These are phyloP conservation scores for Nothophytophthora sp. DNA, from an alignment of 352 stramenopile species.

Conservation along the genomic window DNA sequence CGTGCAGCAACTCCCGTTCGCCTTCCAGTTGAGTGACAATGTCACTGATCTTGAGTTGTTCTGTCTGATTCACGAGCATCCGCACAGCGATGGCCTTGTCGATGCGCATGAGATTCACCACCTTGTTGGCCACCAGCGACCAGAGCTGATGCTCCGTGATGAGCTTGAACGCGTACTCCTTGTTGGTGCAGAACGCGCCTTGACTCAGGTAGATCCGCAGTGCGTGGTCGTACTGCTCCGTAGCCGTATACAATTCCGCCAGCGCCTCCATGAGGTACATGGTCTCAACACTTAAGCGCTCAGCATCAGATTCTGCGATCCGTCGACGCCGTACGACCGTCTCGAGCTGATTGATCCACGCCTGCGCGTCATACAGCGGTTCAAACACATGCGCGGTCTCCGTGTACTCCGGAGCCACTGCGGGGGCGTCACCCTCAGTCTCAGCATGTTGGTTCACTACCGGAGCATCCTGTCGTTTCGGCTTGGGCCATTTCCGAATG, in stretches of 20 bases:
- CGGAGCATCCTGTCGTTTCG: slow-evolving; percentile 39
- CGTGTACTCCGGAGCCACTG: slow-evolving; percentile 69
- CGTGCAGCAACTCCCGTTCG: slow-evolving; percentile 61
- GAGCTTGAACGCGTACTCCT: slow-evolving; percentile 84
- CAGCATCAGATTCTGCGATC: slow-evolving; percentile 59
- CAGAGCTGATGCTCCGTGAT: slow-evolving; percentile 85
- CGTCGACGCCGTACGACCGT: slow-evolving; percentile 67
- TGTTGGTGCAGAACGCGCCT: slow-evolving; percentile 84
- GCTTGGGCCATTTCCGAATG: slow-evolving; percentile 85
- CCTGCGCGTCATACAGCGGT: slow-evolving; percentile 74
- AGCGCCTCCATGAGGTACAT: slow-evolving; percentile 84
- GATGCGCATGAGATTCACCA: slow-evolving; percentile 78
- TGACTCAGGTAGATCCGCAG: slow-evolving; percentile 86
- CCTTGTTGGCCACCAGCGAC: slow-evolving; percentile 77
- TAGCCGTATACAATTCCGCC: slow-evolving; percentile 80
- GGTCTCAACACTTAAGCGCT: slow-evolving; percentile 74
- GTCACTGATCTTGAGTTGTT: slow-evolving; percentile 77
- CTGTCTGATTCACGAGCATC: slow-evolving; percentile 81
- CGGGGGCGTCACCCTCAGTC: slow-evolving; percentile 11
- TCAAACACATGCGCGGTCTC: slow-evolving; percentile 70
- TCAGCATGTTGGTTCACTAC: slow-evolving; percentile 19
- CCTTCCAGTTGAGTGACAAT: slow-evolving; percentile 76
- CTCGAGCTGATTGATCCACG: slow-evolving; percentile 86
- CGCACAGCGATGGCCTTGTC: slow-evolving; percentile 66
- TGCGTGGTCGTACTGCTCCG: slow-evolving; percentile 81